These are phyloP conservation scores for Lepiota brunneoincarnata DNA, from an alignment of 768 basidiomycete species.

Conservation along the genomic window DNA sequence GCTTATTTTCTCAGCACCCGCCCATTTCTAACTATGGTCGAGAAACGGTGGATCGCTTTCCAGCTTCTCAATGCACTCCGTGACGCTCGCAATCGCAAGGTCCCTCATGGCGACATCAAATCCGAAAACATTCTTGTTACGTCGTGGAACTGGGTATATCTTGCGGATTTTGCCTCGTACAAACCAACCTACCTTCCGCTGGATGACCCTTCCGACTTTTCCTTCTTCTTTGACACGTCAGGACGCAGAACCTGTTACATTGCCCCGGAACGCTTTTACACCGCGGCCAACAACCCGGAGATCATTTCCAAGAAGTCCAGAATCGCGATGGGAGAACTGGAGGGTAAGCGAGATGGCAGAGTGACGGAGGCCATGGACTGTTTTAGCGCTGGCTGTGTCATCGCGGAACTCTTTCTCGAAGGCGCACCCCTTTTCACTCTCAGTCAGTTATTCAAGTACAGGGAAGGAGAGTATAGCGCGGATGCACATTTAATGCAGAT, in stretches of 20 bases:
- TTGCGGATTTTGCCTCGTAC: constrained; percentile 94
- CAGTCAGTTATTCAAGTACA: constrained; percentile 92
- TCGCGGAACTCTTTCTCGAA: constrained; percentile 94
- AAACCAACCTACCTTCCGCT: constrained; percentile 95
- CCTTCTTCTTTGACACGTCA: constrained; percentile 96
- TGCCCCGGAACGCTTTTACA: constrained; percentile 94
- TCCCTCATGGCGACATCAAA: constrained; percentile 98
- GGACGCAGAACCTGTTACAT: constrained; percentile 93
- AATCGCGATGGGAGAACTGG: constrained; percentile 47
- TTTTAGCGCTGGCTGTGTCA: constrained; percentile 91
- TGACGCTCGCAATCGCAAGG: constrained; percentile 78
- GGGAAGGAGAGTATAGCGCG: constrained; percentile 79
- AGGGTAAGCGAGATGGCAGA: constrained; percentile 71
- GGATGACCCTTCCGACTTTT: constrained; percentile 96
- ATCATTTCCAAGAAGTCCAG: constrained; percentile 67
- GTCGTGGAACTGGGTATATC: constrained; percentile 92
- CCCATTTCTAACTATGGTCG: constrained; percentile 85
- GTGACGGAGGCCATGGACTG: constrained; percentile 98
- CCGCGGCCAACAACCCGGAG: constrained; percentile 62
- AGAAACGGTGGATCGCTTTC: constrained; percentile 98
- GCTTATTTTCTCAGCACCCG: constrained; percentile 64
- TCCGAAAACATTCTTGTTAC: constrained; percentile 96
- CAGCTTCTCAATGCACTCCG: constrained; percentile 85
- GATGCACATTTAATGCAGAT: constrained; percentile 70
- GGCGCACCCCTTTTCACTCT: constrained; percentile 91